These are phyloP conservation scores for Erysimum pusillum DNA, from an alignment of 441 rosid genomes.

Conservation along the genomic window DNA sequence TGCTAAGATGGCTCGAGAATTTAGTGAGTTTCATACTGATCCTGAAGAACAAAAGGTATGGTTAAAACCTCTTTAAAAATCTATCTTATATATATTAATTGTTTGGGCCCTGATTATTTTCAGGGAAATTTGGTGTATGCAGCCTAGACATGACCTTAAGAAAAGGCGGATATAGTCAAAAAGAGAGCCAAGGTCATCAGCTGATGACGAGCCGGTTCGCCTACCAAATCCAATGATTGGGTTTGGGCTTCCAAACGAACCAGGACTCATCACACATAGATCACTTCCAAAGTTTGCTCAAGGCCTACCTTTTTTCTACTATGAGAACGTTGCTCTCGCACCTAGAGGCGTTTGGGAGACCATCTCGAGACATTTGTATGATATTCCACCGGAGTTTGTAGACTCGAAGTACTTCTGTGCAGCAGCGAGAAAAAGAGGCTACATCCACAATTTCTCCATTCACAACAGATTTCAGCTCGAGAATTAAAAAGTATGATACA, in stretches of 20 bases:
- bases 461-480: constrained; percentile 64
- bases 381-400: constrained; percentile 81
- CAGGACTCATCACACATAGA: constrained; percentile 38
- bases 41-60: constrained; percentile 64
- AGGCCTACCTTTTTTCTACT: constrained; percentile 82
- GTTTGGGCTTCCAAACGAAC: constrained; percentile 75
- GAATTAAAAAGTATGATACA: too few relatives aligned
- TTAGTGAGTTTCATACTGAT: constrained; percentile 53
- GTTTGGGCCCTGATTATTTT: constrained; percentile 10
- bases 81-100: constrained; percentile 6
- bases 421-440: constrained; percentile 90
- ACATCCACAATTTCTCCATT: constrained; percentile 84
- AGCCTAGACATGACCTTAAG: constrained; percentile 65
- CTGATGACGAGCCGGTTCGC: constrained; percentile 63
- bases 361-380: constrained; percentile 69
- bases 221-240: constrained; percentile 93
- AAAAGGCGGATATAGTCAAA: constrained; percentile 55
- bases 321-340: constrained; percentile 90
- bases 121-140: constrained; percentile 28
- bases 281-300: constrained; percentile 61
- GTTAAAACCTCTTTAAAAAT: constrained; percentile 26
- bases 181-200: constrained; percentile 38
- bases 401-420: constrained; percentile 88
- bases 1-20: constrained; percentile 78
- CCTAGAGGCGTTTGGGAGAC: constrained; percentile 92